Evolutionary conservation across 805 yeast species (phyloP).

Genomic region (Metschnikowia santaceciliae): DNA sequence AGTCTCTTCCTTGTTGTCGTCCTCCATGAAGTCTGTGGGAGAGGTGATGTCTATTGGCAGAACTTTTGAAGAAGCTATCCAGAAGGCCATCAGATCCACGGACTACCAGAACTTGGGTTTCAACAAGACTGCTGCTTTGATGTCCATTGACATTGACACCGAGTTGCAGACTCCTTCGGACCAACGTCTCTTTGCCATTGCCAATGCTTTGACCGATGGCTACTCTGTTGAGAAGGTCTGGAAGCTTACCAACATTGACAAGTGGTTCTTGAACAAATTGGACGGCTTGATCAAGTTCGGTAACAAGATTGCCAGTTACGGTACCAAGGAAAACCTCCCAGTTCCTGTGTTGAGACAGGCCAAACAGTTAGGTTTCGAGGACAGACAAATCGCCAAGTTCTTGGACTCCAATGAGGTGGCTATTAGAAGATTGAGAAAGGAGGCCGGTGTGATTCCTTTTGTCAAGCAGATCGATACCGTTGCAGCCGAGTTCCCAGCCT

Average conservation of each 20-base stretch:
- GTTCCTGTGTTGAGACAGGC: constrained; percentile 68
- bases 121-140: constrained; percentile 74
- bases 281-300: constrained; percentile 72
- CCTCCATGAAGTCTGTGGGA: constrained; percentile 98
- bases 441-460: constrained; percentile 81
- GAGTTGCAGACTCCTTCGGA: constrained; percentile 98
- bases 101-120: constrained; percentile 96
- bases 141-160: constrained; percentile 87
- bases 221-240: constrained; percentile 91
- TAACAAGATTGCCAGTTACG: constrained; percentile 52
- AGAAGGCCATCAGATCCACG: constrained; percentile 93
- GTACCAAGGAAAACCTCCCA: constrained; percentile 60
- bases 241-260: constrained; percentile 87
- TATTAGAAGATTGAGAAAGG: constrained; percentile 82
- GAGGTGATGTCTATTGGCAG: constrained; percentile 98
- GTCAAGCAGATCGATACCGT: constrained; percentile 97
- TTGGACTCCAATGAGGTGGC: constrained; percentile 88
- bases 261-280: constrained; percentile 92
- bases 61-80: constrained; percentile 96
- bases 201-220: constrained; percentile 86
- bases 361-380: constrained; percentile 95
- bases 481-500: constrained; percentile 98
- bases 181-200: constrained; percentile 92
- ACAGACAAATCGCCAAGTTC: constrained; percentile 90
- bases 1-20: constrained; percentile 81